These are phyloP conservation scores for Calycina herbarum DNA, from an alignment of 2,329 filamentous ascomycete genomes.

Conservation along the genomic window DNA sequence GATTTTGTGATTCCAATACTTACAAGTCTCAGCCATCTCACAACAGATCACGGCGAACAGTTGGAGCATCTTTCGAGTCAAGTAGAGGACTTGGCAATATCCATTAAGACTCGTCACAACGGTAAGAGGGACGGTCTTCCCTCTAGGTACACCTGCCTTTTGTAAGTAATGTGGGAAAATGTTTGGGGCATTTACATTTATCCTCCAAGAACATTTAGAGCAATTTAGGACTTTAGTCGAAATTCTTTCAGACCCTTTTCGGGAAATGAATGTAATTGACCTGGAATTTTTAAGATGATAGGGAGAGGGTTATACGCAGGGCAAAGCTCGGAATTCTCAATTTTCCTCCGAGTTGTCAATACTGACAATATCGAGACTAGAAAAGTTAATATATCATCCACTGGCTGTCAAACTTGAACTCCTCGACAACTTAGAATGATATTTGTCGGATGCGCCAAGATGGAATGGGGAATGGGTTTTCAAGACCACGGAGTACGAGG, in stretches of 20 bases:
- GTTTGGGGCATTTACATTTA: too few species aligned
- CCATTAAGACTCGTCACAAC: background rate
- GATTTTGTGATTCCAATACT: background rate
- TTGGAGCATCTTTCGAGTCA: background rate
- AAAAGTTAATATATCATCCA: background rate
- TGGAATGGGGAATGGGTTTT: constrained; percentile 26
- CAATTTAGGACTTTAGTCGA: too few species aligned
- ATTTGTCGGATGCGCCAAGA: constrained; percentile 33
- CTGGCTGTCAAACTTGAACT: background rate
- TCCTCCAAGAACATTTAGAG: too few species aligned
- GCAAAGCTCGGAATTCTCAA: too few species aligned
- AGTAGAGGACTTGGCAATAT: background rate
- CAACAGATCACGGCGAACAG: background rate
- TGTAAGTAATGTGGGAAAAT: too few species aligned
- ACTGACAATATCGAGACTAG: background rate
- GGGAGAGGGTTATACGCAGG: too few species aligned
- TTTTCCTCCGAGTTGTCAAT: background rate
- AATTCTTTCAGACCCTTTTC: too few species aligned
- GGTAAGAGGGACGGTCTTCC: background rate
- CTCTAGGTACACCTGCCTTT: too few species aligned
- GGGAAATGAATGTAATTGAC: background rate
- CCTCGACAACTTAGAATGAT: background rate
- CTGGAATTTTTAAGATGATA: too few species aligned
- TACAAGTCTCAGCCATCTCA: background rate
- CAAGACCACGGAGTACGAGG: constrained; percentile 18